Evolutionary conservation across 2,329 filamentous ascomycete species (phyloP).

Genomic region (Aspergillus awamori): DNA sequence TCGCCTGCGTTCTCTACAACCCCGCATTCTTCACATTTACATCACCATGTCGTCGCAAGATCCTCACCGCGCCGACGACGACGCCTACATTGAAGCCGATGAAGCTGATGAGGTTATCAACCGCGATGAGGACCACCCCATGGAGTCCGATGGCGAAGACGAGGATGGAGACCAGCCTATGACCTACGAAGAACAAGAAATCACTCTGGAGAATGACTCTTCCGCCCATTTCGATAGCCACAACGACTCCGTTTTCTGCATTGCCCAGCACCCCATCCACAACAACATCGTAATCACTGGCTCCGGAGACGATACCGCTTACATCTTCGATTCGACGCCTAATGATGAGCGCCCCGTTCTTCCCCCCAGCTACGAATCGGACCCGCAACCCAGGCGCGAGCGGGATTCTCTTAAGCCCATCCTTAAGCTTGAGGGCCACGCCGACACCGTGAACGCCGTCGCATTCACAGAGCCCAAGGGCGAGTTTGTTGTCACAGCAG

Average conservation of each 20-base stretch:
- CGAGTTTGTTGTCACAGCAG: slow-evolving; percentile 82
- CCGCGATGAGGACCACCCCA: slow-evolving; percentile 69
- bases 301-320: slow-evolving; percentile 82
- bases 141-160: slow-evolving; percentile 72
- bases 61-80: slow-evolving; percentile 57
- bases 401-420: slow-evolving; percentile 65
- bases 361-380: slow-evolving; percentile 73
- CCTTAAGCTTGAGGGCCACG: slow-evolving; percentile 82
- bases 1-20: background rate
- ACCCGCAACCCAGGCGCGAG: slow-evolving; percentile 62
- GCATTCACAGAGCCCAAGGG: slow-evolving; percentile 81
- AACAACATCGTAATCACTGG: slow-evolving; percentile 82
- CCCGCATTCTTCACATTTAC: background rate
- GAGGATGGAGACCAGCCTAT: slow-evolving; percentile 54
- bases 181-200: slow-evolving; percentile 59
- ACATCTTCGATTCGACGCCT: slow-evolving; percentile 77
- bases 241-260: slow-evolving; percentile 89
- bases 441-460: slow-evolving; percentile 85
- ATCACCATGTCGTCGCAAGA: slow-evolving; percentile 40
- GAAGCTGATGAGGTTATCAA: slow-evolving; percentile 78
- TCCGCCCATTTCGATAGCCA: slow-evolving; percentile 88
- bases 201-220: slow-evolving; percentile 87
- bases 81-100: slow-evolving; percentile 73
- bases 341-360: slow-evolving; percentile 64
- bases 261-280: slow-evolving; percentile 85